Evolutionary conservation across 805 yeast species (phyloP), one percentile per base, ranked within the genome.

Genomic region (Candida arabinofermentans): DNA sequence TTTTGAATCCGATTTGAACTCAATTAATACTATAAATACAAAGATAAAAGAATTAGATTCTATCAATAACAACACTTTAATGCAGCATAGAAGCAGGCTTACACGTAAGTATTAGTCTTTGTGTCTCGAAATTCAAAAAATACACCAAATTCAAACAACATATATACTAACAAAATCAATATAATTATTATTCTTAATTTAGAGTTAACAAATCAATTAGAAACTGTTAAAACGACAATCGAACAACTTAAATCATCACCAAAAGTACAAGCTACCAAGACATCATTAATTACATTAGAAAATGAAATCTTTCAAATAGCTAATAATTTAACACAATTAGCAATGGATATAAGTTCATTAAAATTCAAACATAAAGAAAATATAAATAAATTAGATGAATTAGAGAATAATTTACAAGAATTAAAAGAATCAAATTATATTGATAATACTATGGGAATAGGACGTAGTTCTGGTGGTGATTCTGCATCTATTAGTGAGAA

Each of bases 261-360:
- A 7, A 53, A 55, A 9, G 47, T 65, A 35, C 48, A 49, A 18
- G 64, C 62, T n/a, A 51, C 60, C 7, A 59, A 61, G 27, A 43
- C 50, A 1, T 61, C 62, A 13, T 51, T 69, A 13, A 60, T 61
- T 24, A 51, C 57, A 10, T 50, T 65, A 10, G 81, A 77, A 47
- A 67, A 66, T 31, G 57, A 65, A 27, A 76, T 79, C 37, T 70
- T 79, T 34, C 58, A 71, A 8, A 55, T 77, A 8, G 82, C 82
- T 3, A 76, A 74, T 48, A 71, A 65, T 21, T 61, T 80, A 43
- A 75, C 75, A 27, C 77, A 73, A 37, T 57, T 79, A 35, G 60
- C 68, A 29, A 70, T 74, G 53, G 68, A 66, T 52, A 70, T 66
- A 47, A 66, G 66, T 55, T 70, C 66, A 38, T 59, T 69, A 44